Base-by-base conservation (phyloP, 2,329 filamentous ascomycete species). In the Fusarium haematococcum region DNA sequence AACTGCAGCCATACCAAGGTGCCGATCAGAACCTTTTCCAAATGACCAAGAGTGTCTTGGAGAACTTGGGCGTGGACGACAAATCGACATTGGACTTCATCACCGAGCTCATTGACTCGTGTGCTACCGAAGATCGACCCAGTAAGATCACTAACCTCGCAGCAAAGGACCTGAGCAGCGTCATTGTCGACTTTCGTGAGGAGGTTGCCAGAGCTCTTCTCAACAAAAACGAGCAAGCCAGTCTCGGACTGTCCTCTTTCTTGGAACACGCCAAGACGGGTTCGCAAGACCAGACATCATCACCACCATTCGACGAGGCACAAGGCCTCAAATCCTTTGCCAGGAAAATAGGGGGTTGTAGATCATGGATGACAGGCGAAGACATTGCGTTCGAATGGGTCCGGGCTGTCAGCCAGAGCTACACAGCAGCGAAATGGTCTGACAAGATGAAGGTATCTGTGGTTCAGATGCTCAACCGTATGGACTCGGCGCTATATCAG, bases 321-420 rank as follows among this genome's bases (percentile, higher is more conserved):
- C 85, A 85, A 48, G 89, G 89, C 0, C 80, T 93, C 6, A 81
- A 82, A 32, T 74, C 81, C 1, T 93, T 93, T 75, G 86, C 88
- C 1, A 81, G 84, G 27, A 83, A 76, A 54, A 80, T 90, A 5
- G 86, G 89, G 70, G 78, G 82, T 1, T 68, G 76, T 10, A 70
- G 71, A 11, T 82, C 82, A 8, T 90, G 88, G 86, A 84, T 88
- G 77, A 86, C 88, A 6, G 83, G 89, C 11, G 85, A 88, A 60
- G 91, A 93, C 65, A 83, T 91, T 11, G 85, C 87, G 4, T 91
- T 88, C 69, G 89, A 89, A 74, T 93, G 90, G 87, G 79, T 91
- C 5, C 84, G 84, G 61, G 79, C 83, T 20, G 80, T 91, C 27
- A 84, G 86, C 43, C 79, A 80, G 33, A 88, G 86, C 45, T 92